phyloP scores from a whole-genome alignment of 2,329 filamentous ascomycete genomes.

The Sclerotinia subarctica region DNA sequence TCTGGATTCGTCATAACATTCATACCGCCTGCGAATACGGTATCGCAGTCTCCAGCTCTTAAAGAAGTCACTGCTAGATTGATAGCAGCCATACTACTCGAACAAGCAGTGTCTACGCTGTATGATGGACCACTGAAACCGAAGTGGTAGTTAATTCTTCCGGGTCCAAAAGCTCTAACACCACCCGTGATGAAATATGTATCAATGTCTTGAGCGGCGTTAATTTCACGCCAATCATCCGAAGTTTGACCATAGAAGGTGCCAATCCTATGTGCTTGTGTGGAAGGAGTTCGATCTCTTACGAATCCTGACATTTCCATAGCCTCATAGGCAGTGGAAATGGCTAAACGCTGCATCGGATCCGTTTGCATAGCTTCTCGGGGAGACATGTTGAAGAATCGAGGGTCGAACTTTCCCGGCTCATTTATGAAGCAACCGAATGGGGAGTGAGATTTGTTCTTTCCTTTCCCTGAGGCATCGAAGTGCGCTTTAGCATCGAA shows the following conservation, averaged over 20 bases:
- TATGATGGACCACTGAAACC: constrained; percentile 49
- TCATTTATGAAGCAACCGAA: constrained; percentile 69
- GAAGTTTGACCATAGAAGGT: constrained; percentile 28
- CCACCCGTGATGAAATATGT: constrained; percentile 35
- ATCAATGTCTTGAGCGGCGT: constrained; percentile 30
- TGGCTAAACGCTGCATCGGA: constrained; percentile 71
- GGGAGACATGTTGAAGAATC: constrained; percentile 83
- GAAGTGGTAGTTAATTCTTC: constrained; percentile 42
- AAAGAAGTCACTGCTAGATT: constrained; percentile 53
- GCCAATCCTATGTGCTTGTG: constrained; percentile 42
- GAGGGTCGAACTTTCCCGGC: constrained; percentile 70
- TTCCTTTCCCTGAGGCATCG: constrained; percentile 66
- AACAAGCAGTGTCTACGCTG: constrained; percentile 59
- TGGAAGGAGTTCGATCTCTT: constrained; percentile 28
- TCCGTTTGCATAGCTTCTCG: constrained; percentile 76
- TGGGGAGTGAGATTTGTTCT: constrained; percentile 72
- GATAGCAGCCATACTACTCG: constrained; percentile 52
- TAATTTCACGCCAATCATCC: constrained; percentile 27
- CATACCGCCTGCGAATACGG: constrained; percentile 45
- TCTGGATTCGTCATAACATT: constrained; percentile 30
- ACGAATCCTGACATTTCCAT: constrained; percentile 21
- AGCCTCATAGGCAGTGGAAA: constrained; percentile 73
- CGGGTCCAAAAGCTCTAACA: constrained; percentile 33
- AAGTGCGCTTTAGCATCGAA: constrained; percentile 70
- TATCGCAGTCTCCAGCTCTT: constrained; percentile 44